These are phyloP conservation scores for Cyclotella kingstonii DNA, from an alignment of 108 stramenopile genomes.

Conservation along the genomic window DNA sequence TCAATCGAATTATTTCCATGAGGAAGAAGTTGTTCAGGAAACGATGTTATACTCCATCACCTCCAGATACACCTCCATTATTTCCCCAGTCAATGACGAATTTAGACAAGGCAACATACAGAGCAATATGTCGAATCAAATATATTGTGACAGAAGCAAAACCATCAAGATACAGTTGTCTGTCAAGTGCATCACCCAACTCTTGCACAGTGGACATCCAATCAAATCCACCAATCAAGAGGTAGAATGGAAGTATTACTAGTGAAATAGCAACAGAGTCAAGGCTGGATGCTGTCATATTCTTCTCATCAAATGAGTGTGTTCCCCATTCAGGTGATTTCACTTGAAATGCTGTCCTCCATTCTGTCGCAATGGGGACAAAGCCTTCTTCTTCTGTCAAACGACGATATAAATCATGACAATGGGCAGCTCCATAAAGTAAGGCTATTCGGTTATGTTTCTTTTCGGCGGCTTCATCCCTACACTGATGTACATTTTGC, in stretches of 20 bases:
- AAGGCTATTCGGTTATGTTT: conserved; percentile 33
- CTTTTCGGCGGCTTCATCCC: neutral
- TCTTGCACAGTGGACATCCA: conserved; percentile 70
- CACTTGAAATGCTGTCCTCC: conserved; percentile 72
- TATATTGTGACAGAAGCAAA: conserved; percentile 43
- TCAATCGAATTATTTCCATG: too few species aligned
- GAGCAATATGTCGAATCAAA: conserved; percentile 63
- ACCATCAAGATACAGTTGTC: conserved; percentile 37
- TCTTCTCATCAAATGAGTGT: conserved; percentile 3
- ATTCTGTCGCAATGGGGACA: conserved; percentile 47
- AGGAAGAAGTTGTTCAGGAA: too few species aligned
- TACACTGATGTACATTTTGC: neutral
- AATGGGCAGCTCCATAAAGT: conserved; percentile 75
- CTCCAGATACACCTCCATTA: conserved; percentile 31
- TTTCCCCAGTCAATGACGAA: conserved; percentile 76
- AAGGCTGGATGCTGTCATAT: conserved; percentile 31
- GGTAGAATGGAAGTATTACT: conserved; percentile 54
- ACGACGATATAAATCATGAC: conserved; percentile 63
- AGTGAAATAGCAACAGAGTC: conserved; percentile 46
- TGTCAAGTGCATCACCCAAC: conserved; percentile 38
- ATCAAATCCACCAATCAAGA: conserved; percentile 76
- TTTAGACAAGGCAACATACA: conserved; percentile 70
- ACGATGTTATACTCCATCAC: too few species aligned
- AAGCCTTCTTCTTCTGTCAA: conserved; percentile 49
- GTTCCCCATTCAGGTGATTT: conserved; percentile 35